Evolutionary conservation across 208 protist genomes (phyloP).

Genomic region (Leishmania tarentolae): DNA sequence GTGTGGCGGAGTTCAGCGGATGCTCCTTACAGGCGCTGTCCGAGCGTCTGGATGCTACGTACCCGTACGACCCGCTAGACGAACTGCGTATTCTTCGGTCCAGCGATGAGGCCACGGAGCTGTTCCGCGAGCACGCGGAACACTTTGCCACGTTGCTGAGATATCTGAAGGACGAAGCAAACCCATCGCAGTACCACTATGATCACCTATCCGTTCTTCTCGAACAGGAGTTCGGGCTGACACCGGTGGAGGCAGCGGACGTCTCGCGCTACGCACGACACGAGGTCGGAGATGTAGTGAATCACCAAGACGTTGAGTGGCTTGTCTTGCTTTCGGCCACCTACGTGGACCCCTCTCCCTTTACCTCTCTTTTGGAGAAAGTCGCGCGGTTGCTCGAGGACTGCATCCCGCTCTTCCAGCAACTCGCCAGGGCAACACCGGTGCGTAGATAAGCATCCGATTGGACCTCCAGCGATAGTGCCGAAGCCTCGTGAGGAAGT

Average conservation of each 20-base stretch:
- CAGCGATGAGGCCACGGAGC: constrained; percentile 41
- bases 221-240: constrained; percentile 40
- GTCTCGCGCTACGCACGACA: constrained; percentile 35
- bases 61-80: constrained; percentile 59
- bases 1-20: constrained; percentile 73
- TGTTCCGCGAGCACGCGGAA: constrained; percentile 42
- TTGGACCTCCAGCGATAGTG: neutral
- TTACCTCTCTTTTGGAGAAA: constrained; percentile 57
- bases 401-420: constrained; percentile 31
- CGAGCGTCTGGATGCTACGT: constrained; percentile 70
- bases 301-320: constrained; percentile 53
- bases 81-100: constrained; percentile 41
- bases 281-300: constrained; percentile 36
- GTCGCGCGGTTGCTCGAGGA: constrained; percentile 43
- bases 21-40: constrained; percentile 58
- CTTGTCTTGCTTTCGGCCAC: constrained; percentile 51
- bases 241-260: constrained; percentile 44
- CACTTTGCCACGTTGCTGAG: constrained; percentile 42
- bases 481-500: neutral
- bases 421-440: neutral
- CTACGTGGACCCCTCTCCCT: constrained; percentile 76
- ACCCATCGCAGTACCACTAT: constrained; percentile 35
- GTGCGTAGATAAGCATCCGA: neutral
- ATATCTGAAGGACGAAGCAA: constrained; percentile 49
- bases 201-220: constrained; percentile 48